Percentiles rank a stretch among this genome's conserved stretches.
Conservation (phyloP, 140 eudicot species). For the Senecio squalidus region DNA sequence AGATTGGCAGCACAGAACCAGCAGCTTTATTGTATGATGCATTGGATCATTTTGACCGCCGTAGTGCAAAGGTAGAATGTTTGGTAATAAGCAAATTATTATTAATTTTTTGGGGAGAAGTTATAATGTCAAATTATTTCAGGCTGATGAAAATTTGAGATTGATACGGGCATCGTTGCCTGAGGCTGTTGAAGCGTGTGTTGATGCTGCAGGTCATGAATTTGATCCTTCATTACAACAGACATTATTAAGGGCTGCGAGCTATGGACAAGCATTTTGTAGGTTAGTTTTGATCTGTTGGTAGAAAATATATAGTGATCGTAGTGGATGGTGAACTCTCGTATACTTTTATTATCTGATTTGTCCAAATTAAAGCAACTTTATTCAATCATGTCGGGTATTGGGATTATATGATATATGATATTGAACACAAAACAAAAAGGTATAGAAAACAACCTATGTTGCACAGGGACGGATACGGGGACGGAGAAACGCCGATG, state of each 20-base stretch:
- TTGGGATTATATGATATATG: background rate
- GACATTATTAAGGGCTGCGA: conserved; percentile 87
- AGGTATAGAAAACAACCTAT: conserved; percentile 13
- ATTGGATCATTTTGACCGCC: conserved; percentile 88
- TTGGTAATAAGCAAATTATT: background rate
- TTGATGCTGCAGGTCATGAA: conserved; percentile 97
- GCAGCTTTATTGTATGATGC: conserved; percentile 96
- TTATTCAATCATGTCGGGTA: background rate
- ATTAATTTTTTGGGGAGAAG: background rate
- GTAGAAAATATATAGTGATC: background rate
- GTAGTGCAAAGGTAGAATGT: conserved; percentile 79
- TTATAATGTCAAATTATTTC: conserved; percentile 19
- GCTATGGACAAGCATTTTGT: conserved; percentile 98
- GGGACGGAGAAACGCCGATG: no score
- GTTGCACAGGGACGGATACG: no score
- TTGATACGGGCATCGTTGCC: conserved; percentile 76
- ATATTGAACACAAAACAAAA: conserved; percentile 7
- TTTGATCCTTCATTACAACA: conserved; percentile 71
- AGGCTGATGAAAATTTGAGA: conserved; percentile 99
- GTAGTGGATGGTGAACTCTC: background rate
- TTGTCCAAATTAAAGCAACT: background rate
- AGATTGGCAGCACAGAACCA: conserved; percentile 89
- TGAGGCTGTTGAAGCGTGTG: conserved; percentile 93
- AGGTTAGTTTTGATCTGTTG: conserved; percentile 47
- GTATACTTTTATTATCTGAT: background rate